These are phyloP conservation scores for Planoprotostelium fungivorum DNA, from an alignment of 78 protist species.

Conservation along the genomic window DNA sequence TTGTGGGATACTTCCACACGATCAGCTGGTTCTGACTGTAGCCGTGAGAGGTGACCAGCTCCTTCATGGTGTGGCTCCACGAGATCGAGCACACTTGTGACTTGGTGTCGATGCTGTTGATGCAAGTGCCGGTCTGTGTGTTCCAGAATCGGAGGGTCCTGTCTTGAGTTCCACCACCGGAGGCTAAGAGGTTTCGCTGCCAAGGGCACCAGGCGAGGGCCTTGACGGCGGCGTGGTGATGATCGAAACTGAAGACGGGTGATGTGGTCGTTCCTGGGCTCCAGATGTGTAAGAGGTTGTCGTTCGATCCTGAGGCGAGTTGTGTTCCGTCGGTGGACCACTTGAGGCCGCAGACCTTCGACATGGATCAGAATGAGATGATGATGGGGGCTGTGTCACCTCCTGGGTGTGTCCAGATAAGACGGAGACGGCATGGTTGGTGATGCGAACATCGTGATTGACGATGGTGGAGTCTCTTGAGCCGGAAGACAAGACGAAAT, in stretches of 20 bases:
- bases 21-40: slow-evolving; percentile 92
- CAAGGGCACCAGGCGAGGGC: slow-evolving; percentile 99
- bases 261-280: slow-evolving; percentile 13
- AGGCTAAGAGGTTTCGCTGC: slow-evolving; percentile 91
- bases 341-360: slow-evolving; percentile 92
- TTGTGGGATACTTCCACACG: slow-evolving; percentile 98
- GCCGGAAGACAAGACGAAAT: slow-evolving; percentile 86
- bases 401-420: slow-evolving; percentile 62
- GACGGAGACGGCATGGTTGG: slow-evolving; percentile 58
- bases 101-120: slow-evolving; percentile 87
- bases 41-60: slow-evolving; percentile 98
- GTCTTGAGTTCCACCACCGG: slow-evolving; percentile 99
- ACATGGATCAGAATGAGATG: slow-evolving; percentile 40
- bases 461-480: slow-evolving; percentile 80
- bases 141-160: slow-evolving; percentile 96
- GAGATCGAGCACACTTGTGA: slow-evolving; percentile 94
- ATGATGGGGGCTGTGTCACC: slow-evolving; percentile 62
- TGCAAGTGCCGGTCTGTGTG: slow-evolving; percentile 84
- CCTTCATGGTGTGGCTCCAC: slow-evolving; percentile 87
- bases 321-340: slow-evolving; percentile 94
- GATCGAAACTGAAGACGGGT: slow-evolving; percentile 52
- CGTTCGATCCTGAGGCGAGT: slow-evolving; percentile 99
- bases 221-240: slow-evolving; percentile 91
- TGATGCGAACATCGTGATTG: slow-evolving; percentile 92
- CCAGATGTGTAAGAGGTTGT: slow-evolving; percentile 97